Percentiles rank a stretch among this genome's conserved stretches.
Conservation (phyloP, 1,139 yeast species). For the Candida pseudoviswanathii region DNA sequence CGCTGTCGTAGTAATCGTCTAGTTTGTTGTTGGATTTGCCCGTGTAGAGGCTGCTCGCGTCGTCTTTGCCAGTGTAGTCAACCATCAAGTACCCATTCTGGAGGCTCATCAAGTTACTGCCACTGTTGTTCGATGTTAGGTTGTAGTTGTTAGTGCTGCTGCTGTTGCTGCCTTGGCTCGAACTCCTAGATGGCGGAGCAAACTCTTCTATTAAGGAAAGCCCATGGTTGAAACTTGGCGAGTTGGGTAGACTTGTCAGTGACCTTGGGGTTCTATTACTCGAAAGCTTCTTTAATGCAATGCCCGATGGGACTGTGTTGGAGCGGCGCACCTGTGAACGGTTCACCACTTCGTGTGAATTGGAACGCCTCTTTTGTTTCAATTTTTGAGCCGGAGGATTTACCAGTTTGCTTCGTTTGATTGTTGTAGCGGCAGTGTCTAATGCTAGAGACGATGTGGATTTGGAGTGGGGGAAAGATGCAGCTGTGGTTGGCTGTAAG, state of each 20-base stretch:
- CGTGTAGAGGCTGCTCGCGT: background rate
- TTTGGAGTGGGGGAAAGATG: slow-evolving; percentile 1
- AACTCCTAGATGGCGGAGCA: background rate
- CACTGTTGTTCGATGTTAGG: background rate
- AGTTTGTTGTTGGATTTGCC: background rate
- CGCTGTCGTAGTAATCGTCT: background rate
- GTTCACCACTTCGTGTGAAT: slow-evolving; percentile 2
- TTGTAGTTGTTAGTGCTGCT: background rate
- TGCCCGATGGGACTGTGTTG: slow-evolving; percentile 9
- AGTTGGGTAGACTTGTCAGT: slow-evolving; percentile 6
- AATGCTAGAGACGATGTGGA: background rate
- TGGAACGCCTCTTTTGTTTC: slow-evolving; percentile 6
- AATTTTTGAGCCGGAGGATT: background rate
- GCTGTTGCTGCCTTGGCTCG: background rate
- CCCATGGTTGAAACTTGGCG: slow-evolving; percentile 1
- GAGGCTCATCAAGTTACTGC: slow-evolving; percentile 7
- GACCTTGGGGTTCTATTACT: background rate
- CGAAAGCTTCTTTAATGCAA: slow-evolving; percentile 4
- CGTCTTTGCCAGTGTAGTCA: slow-evolving; percentile 8
- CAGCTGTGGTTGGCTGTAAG: background rate
- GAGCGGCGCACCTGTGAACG: slow-evolving; percentile 8
- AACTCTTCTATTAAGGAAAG: slow-evolving; percentile 4
- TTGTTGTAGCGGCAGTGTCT: background rate
- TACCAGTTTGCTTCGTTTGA: background rate
- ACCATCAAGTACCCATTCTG: slow-evolving; percentile 12